A percentile compares a stretch with the other conserved stretches of the same genome.
These are phyloP conservation scores for Penicillium sp. DNA, from an alignment of 2,329 filamentous ascomycete species.

Conservation along the genomic window DNA sequence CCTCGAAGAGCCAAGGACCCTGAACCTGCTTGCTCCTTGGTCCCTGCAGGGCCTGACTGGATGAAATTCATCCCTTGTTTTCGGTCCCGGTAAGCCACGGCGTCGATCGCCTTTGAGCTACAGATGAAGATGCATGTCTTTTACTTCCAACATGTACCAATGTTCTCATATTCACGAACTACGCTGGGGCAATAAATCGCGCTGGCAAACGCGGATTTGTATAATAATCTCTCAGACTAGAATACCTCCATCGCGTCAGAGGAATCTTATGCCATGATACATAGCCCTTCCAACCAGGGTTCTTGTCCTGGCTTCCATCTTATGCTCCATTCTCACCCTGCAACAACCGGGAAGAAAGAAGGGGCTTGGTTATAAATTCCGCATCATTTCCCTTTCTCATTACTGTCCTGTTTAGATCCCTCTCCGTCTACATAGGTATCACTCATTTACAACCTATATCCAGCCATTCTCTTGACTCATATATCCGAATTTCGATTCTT, in stretches of 20 bases:
- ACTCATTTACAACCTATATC: slow-evolving; percentile 9
- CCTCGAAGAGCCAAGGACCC: background rate
- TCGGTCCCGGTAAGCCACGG: background rate
- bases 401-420: background rate
- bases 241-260: background rate
- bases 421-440: slow-evolving; percentile 6
- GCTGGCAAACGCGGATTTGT: background rate
- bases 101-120: background rate
- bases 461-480: slow-evolving; percentile 14
- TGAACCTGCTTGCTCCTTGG: background rate
- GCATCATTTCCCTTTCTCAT: background rate
- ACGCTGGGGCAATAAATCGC: background rate
- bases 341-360: slow-evolving; percentile 4
- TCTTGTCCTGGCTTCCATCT: slow-evolving; percentile 4
- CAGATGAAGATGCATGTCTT: background rate
- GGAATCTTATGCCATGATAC: background rate
- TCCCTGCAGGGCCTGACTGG: background rate
- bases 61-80: slow-evolving; percentile 10
- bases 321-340: slow-evolving; percentile 8
- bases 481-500: slow-evolving; percentile 13
- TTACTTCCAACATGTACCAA: background rate
- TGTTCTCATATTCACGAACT: background rate
- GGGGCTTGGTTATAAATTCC: slow-evolving; percentile 21
- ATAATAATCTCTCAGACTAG: background rate
- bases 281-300: background rate